Base-by-base conservation (phyloP, 345 rosid species). In the Populus nigra region DNA sequence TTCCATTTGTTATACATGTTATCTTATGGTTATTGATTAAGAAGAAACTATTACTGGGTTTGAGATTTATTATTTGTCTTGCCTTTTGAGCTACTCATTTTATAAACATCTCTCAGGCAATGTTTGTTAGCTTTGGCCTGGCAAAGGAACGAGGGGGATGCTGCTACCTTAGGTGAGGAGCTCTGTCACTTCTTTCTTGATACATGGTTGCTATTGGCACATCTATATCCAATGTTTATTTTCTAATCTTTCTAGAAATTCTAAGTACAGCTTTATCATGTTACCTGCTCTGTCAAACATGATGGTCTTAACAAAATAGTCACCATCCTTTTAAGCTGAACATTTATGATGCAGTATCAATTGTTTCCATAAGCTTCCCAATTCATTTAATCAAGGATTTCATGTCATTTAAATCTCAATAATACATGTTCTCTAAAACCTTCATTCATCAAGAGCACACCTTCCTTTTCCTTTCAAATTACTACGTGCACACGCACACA, bases 91-190 rank as follows among this genome's bases (percentile, higher is more conserved):
- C 71, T 66, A 67, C 71, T 67, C 41, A 61, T 75, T 25, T 49
- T 15, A 18, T 70, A 38, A 31, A 41, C 16, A 63, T 83, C 74
- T 81, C 47, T 49, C 88, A 96, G 99, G 99, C 98, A 65, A 91
- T 96, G 98, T 96, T 96, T 85, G 91, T 96, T 68, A 89, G 91
- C 87, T 96, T 96, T 91, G 99, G 98, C 35, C 88, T 96, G 67
- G 98, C 99, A 31, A 91, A 83, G 88, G 98, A 96, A 88, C 86
- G 95, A 86, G 93, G 84, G 81, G 97, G 99, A 39, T 82, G 89
- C 86, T 92, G 98, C 87, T 96, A 91, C 71, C 87, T 93, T 62
- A 90, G 98, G 99, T 89, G 72, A 84, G 82, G 67, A 33, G 71
- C 79, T 39, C 69, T 76, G 61, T 62, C 75, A 22, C 43, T 22